Base-by-base conservation (phyloP, 148 eudicot genomes). In the Persicaria maculosa region DNA sequence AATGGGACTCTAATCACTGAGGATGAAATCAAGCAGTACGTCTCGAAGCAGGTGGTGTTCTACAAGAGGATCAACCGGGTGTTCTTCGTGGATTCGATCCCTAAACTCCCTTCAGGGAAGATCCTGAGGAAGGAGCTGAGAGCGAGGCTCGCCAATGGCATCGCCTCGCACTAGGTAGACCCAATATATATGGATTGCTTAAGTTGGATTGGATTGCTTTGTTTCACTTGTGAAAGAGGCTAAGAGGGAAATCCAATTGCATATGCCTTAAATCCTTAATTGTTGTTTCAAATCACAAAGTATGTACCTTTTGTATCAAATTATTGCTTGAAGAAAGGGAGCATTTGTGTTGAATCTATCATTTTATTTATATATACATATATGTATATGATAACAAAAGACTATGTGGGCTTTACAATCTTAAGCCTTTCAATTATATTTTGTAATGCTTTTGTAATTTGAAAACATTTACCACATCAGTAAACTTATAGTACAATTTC, bases 101-200 rank as follows among this genome's bases (percentile, higher is more conserved):
- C 98, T 8, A 94, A 91, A 81, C 88, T 93, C 16, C 92, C 96
- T 25, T 86, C 98, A 0, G 98, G 98, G 12, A 94, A 94, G 75
- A 94, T 94, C 71, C 81, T 91, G 76, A 89, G 98, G 83, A 94
- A 94, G 81, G 98, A 91, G 78, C 86, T 91, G 74, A 83, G 97
- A 87, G 90, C 93, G 52, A 85, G 86, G 85, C 74, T 94, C 68
- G 89, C 92, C 2, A 83, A 91, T 79, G 90, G 86, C 53, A 70
- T 80, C 58, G 50, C 74, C 58, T 61, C 50, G 15, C 31, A 75
- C 44, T 79, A 76, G 50, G 45, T 31, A 31, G 40, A 31, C 40
- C 62, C 62, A 57, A 3, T 4, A 57, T 57, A 31, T 31, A 31
- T 31, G 40, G 40, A 31, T 31, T 31, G 40, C 40, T 31, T 31